phyloP scores from a whole-genome alignment of 2,329 filamentous ascomycete genomes.

The Aureobasidium sp. region DNA sequence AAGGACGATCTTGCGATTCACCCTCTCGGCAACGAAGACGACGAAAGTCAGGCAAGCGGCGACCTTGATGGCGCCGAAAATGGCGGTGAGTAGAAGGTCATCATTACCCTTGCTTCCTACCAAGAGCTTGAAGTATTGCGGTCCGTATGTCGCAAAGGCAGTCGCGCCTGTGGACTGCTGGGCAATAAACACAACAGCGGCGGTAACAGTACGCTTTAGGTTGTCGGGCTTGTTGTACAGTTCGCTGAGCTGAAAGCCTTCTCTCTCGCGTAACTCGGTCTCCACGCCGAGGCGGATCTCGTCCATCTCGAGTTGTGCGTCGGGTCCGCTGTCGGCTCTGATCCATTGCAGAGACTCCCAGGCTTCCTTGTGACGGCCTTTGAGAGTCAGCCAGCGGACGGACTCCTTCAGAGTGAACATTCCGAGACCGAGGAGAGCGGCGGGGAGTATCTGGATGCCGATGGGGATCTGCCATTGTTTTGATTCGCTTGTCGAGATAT shows the following conservation, averaged over 20 bases:
- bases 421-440: slow-evolving; percentile 41
- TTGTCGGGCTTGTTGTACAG: slow-evolving; percentile 40
- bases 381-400: slow-evolving; percentile 44
- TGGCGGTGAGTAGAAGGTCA: slow-evolving; percentile 44
- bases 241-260: slow-evolving; percentile 39
- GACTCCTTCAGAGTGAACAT: slow-evolving; percentile 46
- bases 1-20: slow-evolving; percentile 38
- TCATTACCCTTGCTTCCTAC: slow-evolving; percentile 39
- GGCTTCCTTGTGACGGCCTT: slow-evolving; percentile 40
- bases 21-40: slow-evolving; percentile 45
- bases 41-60: slow-evolving; percentile 45
- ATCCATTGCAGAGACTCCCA: slow-evolving; percentile 47
- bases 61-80: slow-evolving; percentile 50
- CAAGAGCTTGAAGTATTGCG: slow-evolving; percentile 49
- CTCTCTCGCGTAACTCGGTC: slow-evolving; percentile 39
- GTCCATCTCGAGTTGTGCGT: slow-evolving; percentile 40
- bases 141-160: slow-evolving; percentile 39
- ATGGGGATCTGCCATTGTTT: slow-evolving; percentile 52
- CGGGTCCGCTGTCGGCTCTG: slow-evolving; percentile 36
- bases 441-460: slow-evolving; percentile 45
- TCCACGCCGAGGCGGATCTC: slow-evolving; percentile 45
- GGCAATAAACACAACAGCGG: slow-evolving; percentile 43
- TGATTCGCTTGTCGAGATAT: slow-evolving; percentile 29
- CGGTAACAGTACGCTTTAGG: slow-evolving; percentile 38
- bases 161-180: slow-evolving; percentile 51